Conservation (phyloP, 345 rosid genomes). For the Lenwebbia sp. region DNA sequence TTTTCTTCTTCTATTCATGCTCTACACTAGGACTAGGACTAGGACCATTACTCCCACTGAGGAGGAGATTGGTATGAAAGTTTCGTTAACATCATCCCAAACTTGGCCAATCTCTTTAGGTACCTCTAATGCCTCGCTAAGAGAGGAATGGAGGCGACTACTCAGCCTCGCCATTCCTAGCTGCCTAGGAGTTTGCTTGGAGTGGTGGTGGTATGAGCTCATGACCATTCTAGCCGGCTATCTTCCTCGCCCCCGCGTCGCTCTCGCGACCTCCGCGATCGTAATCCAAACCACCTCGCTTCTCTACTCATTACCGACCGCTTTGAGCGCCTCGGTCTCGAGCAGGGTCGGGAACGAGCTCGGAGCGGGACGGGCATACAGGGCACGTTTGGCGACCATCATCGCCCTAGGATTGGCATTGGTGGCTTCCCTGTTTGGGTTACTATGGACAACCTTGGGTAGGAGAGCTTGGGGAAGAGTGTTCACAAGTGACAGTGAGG, state of each 20-base stretch:
- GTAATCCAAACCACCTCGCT: conserved; percentile 84
- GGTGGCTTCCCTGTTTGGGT: conserved; percentile 36
- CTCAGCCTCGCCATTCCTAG: conserved; percentile 64
- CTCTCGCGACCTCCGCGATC: conserved; percentile 62
- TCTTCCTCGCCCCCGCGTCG: conserved; percentile 38
- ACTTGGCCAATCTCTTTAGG: background rate
- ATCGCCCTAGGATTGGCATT: conserved; percentile 54
- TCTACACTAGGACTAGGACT: conserved; percentile 7
- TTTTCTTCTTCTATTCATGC: conserved; percentile 45
- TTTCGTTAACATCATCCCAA: background rate
- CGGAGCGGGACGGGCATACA: conserved; percentile 58
- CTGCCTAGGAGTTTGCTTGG: conserved; percentile 78
- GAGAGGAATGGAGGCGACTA: conserved; percentile 45
- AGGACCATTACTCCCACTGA: background rate
- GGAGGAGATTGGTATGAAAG: background rate
- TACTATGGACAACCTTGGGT: conserved; percentile 52
- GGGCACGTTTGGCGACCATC: conserved; percentile 47
- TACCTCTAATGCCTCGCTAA: background rate
- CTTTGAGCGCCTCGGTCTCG: conserved; percentile 66
- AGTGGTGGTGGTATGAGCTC: conserved; percentile 99
- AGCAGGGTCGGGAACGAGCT: conserved; percentile 83
- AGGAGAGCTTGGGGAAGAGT: conserved; percentile 59
- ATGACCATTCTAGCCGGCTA: conserved; percentile 87
- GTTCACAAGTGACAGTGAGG: conserved; percentile 44
- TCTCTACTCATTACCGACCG: conserved; percentile 70